Evolutionary conservation across 2,329 filamentous ascomycete species (phyloP).

Genomic region (Calonectria pseudoreteaudii): DNA sequence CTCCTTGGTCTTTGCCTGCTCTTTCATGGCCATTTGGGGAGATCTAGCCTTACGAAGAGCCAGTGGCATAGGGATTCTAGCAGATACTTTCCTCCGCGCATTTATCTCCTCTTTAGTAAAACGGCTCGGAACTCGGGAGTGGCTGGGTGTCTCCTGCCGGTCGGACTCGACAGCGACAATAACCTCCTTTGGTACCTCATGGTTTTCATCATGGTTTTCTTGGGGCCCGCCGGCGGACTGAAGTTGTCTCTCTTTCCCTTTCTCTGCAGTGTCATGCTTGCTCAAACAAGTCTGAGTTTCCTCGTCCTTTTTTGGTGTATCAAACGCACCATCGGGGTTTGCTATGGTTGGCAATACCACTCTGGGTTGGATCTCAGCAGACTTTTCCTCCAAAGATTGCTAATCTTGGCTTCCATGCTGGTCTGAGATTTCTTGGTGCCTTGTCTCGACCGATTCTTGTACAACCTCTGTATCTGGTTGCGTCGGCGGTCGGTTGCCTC

Average conservation of each 20-base stretch:
- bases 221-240: neutral
- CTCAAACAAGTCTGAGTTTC: neutral
- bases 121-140: conserved; percentile 30
- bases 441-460: neutral
- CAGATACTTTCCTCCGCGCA: conserved; percentile 46
- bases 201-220: neutral
- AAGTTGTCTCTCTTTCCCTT: neutral
- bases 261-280: neutral
- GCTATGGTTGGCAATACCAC: neutral
- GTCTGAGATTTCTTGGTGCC: neutral
- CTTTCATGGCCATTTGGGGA: conserved; percentile 13
- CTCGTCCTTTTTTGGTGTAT: neutral
- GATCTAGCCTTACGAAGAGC: conserved; percentile 35
- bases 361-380: neutral
- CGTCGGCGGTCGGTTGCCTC: neutral
- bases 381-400: conserved; percentile 4
- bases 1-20: neutral
- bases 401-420: conserved; percentile 2
- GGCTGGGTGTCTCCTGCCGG: neutral
- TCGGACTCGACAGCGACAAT: neutral
- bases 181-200: neutral
- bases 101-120: conserved; percentile 49
- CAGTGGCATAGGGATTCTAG: conserved; percentile 50
- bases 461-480: neutral
- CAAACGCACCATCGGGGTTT: neutral